Evolutionary conservation across 176 grass and related monocot genomes (phyloP), one percentile per base, ranked within the genome.

Genomic region (Avena eriantha): DNA sequence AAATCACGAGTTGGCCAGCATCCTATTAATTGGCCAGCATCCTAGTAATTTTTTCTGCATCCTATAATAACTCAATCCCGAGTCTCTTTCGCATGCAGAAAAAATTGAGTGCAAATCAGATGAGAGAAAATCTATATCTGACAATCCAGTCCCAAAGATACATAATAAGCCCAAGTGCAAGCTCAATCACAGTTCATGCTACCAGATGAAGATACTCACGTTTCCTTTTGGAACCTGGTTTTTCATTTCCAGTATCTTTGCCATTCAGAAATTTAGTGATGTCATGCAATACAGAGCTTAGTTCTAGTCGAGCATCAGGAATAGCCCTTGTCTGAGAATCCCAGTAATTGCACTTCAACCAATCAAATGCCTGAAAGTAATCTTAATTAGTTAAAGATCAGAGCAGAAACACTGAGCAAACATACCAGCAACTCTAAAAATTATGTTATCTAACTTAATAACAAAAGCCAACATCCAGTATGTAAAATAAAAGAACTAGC

Each of bases 281-380:
- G 71, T 86, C 92, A 83, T 78, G 80, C 79, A 96, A 64, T 83
- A 78, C 91, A 53, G 87, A 83, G 76, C 77, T 92, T 80, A 94
- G 60, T 83, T 96, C 94, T 48, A 51, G 50, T 86, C 79, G 87
- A 88, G 81, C 65, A 89, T 99, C 92, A 89, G 94, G 92, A 84
- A 96, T 96, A 59, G 74, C 83, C 72, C 83, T 83, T 69, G 87
- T 88, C 63, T 99, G 94, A 59, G 87, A 45, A 61, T 99, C 97
- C 97, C 94, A 96, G 75, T 99, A 99, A 83, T 89, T 94, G 58
- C 79, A 73, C 82, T 91, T 99, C 87, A 94, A 83, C 90, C 92
- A 99, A 87, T 96, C 92, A 88, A 99, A 83, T 77, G 97, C 97
- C 96, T 96, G 93, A 86, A 89, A 88, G n/a, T 61, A 85, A 87